A percentile compares a stretch with the other conserved stretches of the same genome.
These are phyloP conservation scores for Neonothopanus nambi DNA, from an alignment of 1,284 basidiomycete genomes.

Conservation along the genomic window DNA sequence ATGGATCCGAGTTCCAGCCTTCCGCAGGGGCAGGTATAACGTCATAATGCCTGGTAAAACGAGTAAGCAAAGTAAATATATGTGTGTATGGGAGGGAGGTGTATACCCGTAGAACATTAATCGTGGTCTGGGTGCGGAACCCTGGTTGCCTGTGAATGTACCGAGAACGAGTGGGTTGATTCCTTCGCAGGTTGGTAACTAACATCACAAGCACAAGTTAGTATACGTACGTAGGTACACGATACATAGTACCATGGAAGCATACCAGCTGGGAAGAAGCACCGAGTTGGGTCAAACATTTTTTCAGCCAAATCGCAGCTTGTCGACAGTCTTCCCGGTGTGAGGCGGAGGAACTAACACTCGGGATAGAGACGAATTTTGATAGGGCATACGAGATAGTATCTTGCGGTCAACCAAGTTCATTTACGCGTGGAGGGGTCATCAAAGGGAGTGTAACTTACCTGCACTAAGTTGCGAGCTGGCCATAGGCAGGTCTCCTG, in stretches of 20 bases:
- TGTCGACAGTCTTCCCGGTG: conserved; percentile 90
- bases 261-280: conserved; percentile 72
- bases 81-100: neutral
- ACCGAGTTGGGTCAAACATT: conserved; percentile 84
- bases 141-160: conserved; percentile 73
- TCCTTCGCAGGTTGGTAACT: conserved; percentile 67
- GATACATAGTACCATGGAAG: neutral
- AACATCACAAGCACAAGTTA: neutral
- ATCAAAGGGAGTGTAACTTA: neutral
- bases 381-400: conserved; percentile 73
- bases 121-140: conserved; percentile 58
- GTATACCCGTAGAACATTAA: conserved; percentile 80
- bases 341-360: conserved; percentile 70
- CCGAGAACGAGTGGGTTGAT: conserved; percentile 85
- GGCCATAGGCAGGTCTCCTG: conserved; percentile 10
- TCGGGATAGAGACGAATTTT: conserved; percentile 86
- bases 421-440: neutral
- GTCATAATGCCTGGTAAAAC: conserved; percentile 79
- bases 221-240: conserved; percentile 3
- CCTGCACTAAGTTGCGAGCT: conserved; percentile 4
- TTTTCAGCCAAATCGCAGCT: conserved; percentile 87
- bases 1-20: conserved; percentile 88
- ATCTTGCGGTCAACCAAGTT: conserved; percentile 42
- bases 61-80: conserved; percentile 4
- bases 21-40: conserved; percentile 78